Conservation (phyloP, 2,329 filamentous ascomycete species). For the Myriosclerotinia scirpicola region DNA sequence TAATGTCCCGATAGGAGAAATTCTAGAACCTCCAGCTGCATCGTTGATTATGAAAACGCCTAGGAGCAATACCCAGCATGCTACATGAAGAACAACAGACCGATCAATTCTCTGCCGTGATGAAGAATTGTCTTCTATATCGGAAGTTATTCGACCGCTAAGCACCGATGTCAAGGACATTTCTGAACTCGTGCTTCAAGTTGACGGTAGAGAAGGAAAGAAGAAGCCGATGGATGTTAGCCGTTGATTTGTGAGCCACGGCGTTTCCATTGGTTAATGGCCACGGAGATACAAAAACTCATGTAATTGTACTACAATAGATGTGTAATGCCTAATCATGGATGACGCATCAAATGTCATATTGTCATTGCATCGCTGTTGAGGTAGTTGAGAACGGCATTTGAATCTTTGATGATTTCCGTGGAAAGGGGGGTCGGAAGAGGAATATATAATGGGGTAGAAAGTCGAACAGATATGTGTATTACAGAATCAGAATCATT, state of each 20-base stretch:
- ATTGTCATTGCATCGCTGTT: not conserved
- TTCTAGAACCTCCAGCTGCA: not conserved
- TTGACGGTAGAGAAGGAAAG: not conserved
- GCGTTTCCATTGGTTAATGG: not conserved
- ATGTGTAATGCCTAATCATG: not conserved
- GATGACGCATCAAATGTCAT: not conserved
- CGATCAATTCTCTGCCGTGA: not conserved
- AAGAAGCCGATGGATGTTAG: conserved; percentile 5
- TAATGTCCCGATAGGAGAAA: not conserved
- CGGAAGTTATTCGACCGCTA: not conserved
- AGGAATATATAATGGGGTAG: not conserved
- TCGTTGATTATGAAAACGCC: not conserved
- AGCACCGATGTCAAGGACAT: conserved; percentile 3
- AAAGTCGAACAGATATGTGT: not conserved
- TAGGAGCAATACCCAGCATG: not conserved
- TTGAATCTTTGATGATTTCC: conserved; percentile 12
- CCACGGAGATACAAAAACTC: not conserved
- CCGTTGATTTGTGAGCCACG: conserved; percentile 1
- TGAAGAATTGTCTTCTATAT: not conserved
- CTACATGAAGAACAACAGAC: not conserved
- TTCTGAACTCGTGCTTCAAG: not conserved
- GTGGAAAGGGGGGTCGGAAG: not conserved
- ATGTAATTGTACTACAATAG: not conserved
- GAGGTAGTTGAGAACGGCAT: not conserved
- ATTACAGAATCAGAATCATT: not conserved